Evolutionary conservation across 1,284 basidiomycete genomes (phyloP).

Genomic region (Flammula alnicola): DNA sequence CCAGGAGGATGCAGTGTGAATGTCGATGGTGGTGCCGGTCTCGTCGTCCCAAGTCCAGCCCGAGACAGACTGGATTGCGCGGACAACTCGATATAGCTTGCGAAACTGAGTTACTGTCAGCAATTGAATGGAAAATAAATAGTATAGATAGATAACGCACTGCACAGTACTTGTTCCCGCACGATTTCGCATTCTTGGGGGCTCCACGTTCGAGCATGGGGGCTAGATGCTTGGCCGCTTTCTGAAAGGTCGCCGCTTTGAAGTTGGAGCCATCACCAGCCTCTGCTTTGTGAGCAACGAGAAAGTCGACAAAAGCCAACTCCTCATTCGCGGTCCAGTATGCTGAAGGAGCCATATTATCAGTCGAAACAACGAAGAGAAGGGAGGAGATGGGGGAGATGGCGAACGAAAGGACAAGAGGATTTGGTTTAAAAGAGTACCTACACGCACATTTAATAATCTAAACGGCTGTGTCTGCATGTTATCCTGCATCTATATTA

Average conservation of each 20-base stretch:
- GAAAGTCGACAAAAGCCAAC: conserved; percentile 19
- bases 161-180: conserved; percentile 4
- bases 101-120: background rate
- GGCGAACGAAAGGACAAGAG: no score
- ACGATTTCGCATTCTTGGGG: conserved; percentile 6
- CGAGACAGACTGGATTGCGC: conserved; percentile 10
- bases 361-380: no score
- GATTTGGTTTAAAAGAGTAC: no score
- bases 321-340: conserved; percentile 21
- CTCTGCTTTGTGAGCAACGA: conserved; percentile 21
- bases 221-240: background rate
- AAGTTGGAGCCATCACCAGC: conserved; percentile 28
- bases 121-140: background rate
- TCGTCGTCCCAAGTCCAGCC: conserved; percentile 19
- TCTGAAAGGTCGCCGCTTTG: conserved; percentile 26
- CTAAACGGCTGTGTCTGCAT: no score
- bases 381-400: no score
- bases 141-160: background rate
- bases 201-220: background rate
- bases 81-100: conserved; percentile 7
- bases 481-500: no score
- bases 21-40: conserved; percentile 14
- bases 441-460: no score
- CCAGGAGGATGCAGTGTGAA: conserved; percentile 14
- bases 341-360: no score